Evolutionary conservation across 1,284 basidiomycete genomes (phyloP), one percentile per base, ranked within the genome.

Genomic region (Trichosporon sp.): DNA sequence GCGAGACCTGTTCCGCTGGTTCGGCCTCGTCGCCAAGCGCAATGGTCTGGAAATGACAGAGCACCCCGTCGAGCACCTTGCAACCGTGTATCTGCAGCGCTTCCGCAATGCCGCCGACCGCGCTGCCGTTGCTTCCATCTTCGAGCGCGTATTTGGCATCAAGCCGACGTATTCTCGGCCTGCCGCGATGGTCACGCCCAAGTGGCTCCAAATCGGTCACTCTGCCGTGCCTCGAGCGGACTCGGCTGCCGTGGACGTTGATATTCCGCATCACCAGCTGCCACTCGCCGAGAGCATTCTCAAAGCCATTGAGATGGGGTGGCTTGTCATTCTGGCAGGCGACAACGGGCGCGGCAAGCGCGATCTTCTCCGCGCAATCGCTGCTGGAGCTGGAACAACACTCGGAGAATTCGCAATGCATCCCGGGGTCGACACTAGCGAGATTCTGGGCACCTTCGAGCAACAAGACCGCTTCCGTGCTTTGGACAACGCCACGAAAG

Each of bases 401-500:
- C 83, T 98, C 0, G 84, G 85, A 52, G 90, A 92, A 75, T 85
- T 98, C 56, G 84, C 87, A 23, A 84, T 98, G 78, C 95, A 91
- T 77, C 88, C 86, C 56, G 89, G 92, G 7, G 93, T 92, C 16
- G 96, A 99, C 76, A 92, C 94, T 1, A 89, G 89, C 74, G 96
- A 99, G 78, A 88, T 99, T 36, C 82, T 99, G 40, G 96, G 96
- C 56, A 90, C 91, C 70, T 99, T 98, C 74, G 96, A 99, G 80
- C 96, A 99, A 80, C 87, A 88, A 34, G 88, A 91, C 61, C 74
- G 37, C n/a, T 71, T 56, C 54, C 63, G 65, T 19, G 66, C 69
- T 16, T 57, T 72, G 16, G 69, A 71, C 59, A 59, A 66, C 1
- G 66, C 65, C 0, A 58, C 62, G 9, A 27, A 31, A 11, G 64